Evolutionary conservation across 108 stramenopile species (phyloP), one percentile per base, ranked within the genome.

Genomic region (Stephanodiscus triporus): DNA sequence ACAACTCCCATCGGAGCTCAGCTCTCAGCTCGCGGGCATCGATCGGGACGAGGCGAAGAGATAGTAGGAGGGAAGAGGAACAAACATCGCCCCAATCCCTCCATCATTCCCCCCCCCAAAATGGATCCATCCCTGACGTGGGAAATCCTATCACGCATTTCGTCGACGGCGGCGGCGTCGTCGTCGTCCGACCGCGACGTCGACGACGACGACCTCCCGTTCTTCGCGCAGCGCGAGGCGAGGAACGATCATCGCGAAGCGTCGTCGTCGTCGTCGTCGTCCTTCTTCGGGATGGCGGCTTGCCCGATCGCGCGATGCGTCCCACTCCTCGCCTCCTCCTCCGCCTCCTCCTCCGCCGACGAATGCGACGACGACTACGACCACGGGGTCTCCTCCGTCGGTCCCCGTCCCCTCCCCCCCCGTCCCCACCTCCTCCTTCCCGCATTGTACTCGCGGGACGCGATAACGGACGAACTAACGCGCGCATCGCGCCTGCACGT

Each of bases 101-200:
- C n/a, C n/a, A n/a, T n/a, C n/a, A n/a, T n/a, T n/a, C 32, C 32
- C 32, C 32, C 5, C 5, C 32, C 48, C 48, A n/a, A n/a, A n/a
- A 49, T 49, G 48, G 48, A 49, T 49, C 48, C 48, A 49, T 16
- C 48, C 5, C 48, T 58, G 57, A 57, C 38, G 16, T 69, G 55
- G 68, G 68, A 69, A 49, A 69, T 69, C 68, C 68, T 69, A 9
- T 69, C 55, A 24, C 68, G 32, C 37, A 54, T 69, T 38, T 65
- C 64, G 3, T 26, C 9, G 19, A 1, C 14, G 14, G 7, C 20
- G 23, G 19, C 37, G 14, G 17, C 29, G 36, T 17, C 17, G 14
- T 17, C 29, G 36, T 17, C 17, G 14, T 17, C 14, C 14, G 20
- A 62, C 30, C 32, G 32, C 32, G 32, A 9, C 9, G 61, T 4